phyloP scores from a whole-genome alignment of 352 stramenopile genomes.

The Globisporangium cystogenes region DNA sequence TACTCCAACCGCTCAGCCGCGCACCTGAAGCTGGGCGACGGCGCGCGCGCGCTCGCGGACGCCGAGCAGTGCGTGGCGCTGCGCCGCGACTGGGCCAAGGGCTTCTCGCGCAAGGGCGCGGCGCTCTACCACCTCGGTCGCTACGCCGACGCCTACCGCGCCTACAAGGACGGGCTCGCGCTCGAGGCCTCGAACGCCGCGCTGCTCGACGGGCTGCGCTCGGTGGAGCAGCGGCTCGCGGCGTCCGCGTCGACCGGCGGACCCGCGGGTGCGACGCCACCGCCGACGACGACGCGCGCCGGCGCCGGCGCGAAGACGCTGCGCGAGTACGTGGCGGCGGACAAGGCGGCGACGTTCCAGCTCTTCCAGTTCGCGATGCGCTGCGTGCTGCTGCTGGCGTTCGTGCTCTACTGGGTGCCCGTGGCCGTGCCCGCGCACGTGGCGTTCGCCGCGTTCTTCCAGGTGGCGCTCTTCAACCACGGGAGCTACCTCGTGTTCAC shows the following conservation, averaged over 20 bases:
- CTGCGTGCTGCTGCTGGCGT: conserved; percentile 52
- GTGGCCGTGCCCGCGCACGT: conserved; percentile 29
- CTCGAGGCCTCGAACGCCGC: conserved; percentile 57
- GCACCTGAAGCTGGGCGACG: conserved; percentile 77
- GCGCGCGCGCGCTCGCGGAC: conserved; percentile 58
- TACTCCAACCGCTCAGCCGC: conserved; percentile 82
- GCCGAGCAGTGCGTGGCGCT: conserved; percentile 76
- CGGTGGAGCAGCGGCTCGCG: conserved; percentile 47
- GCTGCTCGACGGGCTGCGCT: conserved; percentile 60
- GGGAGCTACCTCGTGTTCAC: conserved; percentile 76
- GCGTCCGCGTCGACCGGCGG: conserved; percentile 12
- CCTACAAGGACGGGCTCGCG: conserved; percentile 74
- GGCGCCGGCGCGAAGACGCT: conserved; percentile 33
- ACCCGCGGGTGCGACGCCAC: background rate
- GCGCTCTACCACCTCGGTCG: conserved; percentile 63
- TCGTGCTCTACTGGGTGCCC: conserved; percentile 71
- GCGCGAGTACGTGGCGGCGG: conserved; percentile 39
- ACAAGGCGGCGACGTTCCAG: conserved; percentile 67
- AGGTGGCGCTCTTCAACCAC: conserved; percentile 76
- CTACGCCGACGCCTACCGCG: conserved; percentile 64
- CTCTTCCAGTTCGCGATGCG: conserved; percentile 67
- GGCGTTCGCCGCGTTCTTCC: conserved; percentile 76
- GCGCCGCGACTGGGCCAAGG: conserved; percentile 79
- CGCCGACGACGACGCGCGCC: conserved; percentile 9
- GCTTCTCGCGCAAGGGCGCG: conserved; percentile 80